These are phyloP conservation scores for Dryas alaskensis DNA, from an alignment of 306 rosid species.

Conservation along the genomic window DNA sequence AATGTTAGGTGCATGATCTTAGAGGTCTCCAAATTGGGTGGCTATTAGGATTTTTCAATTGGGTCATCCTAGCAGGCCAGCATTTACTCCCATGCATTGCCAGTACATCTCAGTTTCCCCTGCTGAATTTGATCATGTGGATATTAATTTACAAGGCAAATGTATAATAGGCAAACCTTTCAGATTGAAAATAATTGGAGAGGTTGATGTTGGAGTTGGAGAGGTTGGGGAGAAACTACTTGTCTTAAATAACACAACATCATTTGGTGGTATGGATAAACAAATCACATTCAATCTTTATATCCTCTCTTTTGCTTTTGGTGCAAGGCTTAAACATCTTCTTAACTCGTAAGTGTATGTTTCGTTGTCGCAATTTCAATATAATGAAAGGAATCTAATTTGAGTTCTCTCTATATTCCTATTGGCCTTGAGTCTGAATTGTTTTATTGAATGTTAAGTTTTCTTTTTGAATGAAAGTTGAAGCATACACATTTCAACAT, in stretches of 20 bases:
- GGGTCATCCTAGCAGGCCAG: constrained; percentile 18
- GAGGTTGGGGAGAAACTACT: too few species aligned
- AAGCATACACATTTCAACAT: neutral
- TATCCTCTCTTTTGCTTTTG: neutral
- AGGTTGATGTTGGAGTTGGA: too few species aligned
- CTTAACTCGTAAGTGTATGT: neutral
- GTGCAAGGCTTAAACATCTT: neutral
- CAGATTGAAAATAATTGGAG: neutral
- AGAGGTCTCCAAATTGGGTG: constrained; percentile 36
- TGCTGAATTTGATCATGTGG: neutral
- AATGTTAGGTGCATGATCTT: constrained; percentile 26
- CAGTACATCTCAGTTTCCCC: constrained; percentile 17
- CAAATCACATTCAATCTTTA: neutral
- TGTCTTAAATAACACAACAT: too few species aligned
- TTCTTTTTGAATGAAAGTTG: neutral
- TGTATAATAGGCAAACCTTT: neutral
- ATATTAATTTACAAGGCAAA: neutral
- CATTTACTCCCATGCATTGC: constrained; percentile 29
- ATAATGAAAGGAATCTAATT: neutral
- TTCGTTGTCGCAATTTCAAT: neutral
- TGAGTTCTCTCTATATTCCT: neutral
- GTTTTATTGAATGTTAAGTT: neutral
- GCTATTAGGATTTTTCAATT: constrained; percentile 15
- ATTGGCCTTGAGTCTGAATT: neutral
- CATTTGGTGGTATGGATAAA: too few species aligned